Percentiles rank a stretch among this genome's conserved stretches.
phyloP scores from a whole-genome alignment of 1,139 yeast genomes.

The Scheffersomyces cryptocercus region DNA sequence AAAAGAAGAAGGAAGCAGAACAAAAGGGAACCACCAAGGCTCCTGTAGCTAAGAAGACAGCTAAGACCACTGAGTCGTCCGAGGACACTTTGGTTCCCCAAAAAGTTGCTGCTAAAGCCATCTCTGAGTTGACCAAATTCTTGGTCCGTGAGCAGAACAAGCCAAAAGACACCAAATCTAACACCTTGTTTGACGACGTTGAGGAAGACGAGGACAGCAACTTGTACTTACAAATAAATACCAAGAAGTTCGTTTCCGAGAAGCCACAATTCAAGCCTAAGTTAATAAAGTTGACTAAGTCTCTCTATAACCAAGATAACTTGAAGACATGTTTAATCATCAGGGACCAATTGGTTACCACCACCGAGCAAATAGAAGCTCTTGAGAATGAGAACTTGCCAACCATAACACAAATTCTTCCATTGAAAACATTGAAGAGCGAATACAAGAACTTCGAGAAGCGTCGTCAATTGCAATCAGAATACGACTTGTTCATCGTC shows the following conservation, averaged over 20 bases:
- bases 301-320: conserved; percentile 46
- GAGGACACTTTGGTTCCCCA: conserved; percentile 6
- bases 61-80: neutral
- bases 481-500: conserved; percentile 73
- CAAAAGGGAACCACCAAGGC: conserved; percentile 2
- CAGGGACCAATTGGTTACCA: conserved; percentile 64
- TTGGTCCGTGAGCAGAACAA: conserved; percentile 23
- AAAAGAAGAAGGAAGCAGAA: conserved; percentile 5
- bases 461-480: conserved; percentile 61
- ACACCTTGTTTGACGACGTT: conserved; percentile 41
- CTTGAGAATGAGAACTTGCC: conserved; percentile 58
- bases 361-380: conserved; percentile 57
- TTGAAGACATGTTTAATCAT: conserved; percentile 70
- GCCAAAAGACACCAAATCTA: conserved; percentile 27
- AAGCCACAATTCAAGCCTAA: conserved; percentile 75
- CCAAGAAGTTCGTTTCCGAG: conserved; percentile 62
- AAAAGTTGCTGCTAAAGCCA: conserved; percentile 39
- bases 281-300: conserved; percentile 54
- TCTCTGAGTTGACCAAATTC: conserved; percentile 53
- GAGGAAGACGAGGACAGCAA: conserved; percentile 57
- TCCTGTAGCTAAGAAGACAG: neutral
- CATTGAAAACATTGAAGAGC: conserved; percentile 61
- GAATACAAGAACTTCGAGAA: conserved; percentile 70
- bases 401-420: conserved; percentile 48
- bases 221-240: conserved; percentile 60